phyloP scores from a whole-genome alignment of 2,329 filamentous ascomycete species.

The Aureobasidium sp. region DNA sequence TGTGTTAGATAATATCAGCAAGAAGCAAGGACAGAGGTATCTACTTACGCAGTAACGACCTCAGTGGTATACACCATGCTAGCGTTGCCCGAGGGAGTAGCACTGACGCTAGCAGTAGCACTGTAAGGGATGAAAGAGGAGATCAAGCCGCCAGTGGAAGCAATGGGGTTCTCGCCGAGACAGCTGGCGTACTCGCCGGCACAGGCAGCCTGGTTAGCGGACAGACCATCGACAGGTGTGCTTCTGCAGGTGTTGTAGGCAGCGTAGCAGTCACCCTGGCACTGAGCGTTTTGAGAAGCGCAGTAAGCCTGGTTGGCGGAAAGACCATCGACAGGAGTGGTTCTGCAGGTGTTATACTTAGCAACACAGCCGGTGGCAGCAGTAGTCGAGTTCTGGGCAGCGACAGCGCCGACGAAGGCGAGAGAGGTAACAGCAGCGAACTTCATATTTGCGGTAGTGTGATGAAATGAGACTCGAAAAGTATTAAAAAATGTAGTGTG shows the following conservation, averaged over 20 bases:
- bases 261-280: slow-evolving; percentile 6
- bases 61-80: background rate
- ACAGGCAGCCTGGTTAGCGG: slow-evolving; percentile 13
- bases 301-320: slow-evolving; percentile 8
- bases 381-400: slow-evolving; percentile 1
- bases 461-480: background rate
- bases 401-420: background rate
- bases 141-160: background rate
- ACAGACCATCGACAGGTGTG: background rate
- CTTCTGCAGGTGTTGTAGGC: background rate
- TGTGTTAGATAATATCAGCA: slow-evolving; percentile 32
- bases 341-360: background rate
- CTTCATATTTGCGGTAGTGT: slow-evolving; percentile 1
- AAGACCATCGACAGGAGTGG: background rate
- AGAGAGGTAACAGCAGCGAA: background rate
- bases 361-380: slow-evolving; percentile 1
- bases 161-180: slow-evolving; percentile 2
- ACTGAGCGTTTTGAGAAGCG: background rate
- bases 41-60: slow-evolving; percentile 42
- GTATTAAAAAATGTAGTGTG: background rate
- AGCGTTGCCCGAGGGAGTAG: background rate
- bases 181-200: background rate
- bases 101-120: background rate
- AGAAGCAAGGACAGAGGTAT: too few relatives aligned
- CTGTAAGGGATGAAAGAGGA: background rate